Evolutionary conservation across 306 rosid genomes (phyloP).

Genomic region (Parietaria judaica): DNA sequence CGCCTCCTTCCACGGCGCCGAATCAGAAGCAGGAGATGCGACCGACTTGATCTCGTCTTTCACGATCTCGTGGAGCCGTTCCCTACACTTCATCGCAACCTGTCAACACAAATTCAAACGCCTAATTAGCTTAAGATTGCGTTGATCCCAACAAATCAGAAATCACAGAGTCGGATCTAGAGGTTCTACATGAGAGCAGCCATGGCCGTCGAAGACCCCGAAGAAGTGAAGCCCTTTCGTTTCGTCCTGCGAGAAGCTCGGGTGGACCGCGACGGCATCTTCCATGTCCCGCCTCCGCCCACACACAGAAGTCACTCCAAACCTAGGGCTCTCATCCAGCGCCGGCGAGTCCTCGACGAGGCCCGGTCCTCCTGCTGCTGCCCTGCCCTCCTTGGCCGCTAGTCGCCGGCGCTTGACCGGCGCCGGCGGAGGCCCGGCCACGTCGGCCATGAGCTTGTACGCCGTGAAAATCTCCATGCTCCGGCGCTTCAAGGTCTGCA

Average conservation of each 20-base stretch:
- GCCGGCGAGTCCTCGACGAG: not conserved
- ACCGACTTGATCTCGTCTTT: slow-evolving; percentile 28
- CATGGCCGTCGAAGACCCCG: slow-evolving; percentile 98
- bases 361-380: not conserved
- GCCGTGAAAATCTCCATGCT: slow-evolving; percentile 34
- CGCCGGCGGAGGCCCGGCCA: slow-evolving; percentile 11
- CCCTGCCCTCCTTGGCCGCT: not conserved
- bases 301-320: slow-evolving; percentile 71
- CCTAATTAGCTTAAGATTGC: not conserved
- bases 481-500: slow-evolving; percentile 33
- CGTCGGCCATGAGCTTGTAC: slow-evolving; percentile 33
- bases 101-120: not conserved
- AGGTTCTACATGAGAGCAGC: slow-evolving; percentile 81
- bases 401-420: slow-evolving; percentile 7
- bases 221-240: slow-evolving; percentile 33
- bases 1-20: slow-evolving; percentile 31
- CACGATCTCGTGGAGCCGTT: slow-evolving; percentile 38
- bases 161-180: not conserved
- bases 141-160: too few species aligned
- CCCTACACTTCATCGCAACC: slow-evolving; percentile 42
- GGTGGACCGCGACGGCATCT: slow-evolving; percentile 58
- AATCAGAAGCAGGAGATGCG: not conserved
- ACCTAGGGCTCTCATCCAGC: slow-evolving; percentile 21
- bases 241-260: slow-evolving; percentile 16
- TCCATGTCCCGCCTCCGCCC: slow-evolving; percentile 95